Evolutionary conservation across 495 filamentous ascomycete genomes (phyloP).

Genomic region (Penicillium antarcticum): DNA sequence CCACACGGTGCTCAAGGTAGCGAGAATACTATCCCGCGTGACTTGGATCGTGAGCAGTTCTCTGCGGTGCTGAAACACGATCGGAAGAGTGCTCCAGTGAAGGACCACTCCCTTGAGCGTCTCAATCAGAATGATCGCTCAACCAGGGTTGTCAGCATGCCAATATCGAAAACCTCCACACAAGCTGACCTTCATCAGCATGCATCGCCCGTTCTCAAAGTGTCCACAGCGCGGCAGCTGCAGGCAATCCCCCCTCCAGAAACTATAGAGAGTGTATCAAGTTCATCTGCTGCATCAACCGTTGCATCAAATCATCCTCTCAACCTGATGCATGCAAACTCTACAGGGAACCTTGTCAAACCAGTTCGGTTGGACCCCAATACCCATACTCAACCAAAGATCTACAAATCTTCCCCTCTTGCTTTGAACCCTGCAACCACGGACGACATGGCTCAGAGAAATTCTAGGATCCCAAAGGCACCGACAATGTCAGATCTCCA

Average conservation of each 20-base stretch:
- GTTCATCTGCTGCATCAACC: background rate
- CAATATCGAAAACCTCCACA: background rate
- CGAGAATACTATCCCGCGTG: conserved; percentile 2
- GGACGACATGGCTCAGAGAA: background rate
- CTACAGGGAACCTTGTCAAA: background rate
- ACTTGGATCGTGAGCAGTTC: conserved; percentile 31
- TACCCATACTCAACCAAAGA: conserved; percentile 15
- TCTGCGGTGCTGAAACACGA: conserved; percentile 26
- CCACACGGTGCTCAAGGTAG: background rate
- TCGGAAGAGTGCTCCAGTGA: conserved; percentile 2
- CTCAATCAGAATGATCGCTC: background rate
- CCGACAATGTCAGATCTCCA: background rate
- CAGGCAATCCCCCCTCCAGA: background rate
- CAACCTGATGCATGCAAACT: background rate
- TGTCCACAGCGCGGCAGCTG: conserved; percentile 5
- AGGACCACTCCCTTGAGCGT: background rate
- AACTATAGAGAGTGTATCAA: background rate
- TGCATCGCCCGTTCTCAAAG: background rate
- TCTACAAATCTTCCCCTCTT: conserved; percentile 36
- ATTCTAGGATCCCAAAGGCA: background rate
- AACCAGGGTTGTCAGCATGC: background rate
- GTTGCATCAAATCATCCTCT: background rate
- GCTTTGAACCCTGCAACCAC: conserved; percentile 21
- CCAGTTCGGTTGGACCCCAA: conserved; percentile 8
- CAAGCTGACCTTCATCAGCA: background rate